Conservation (phyloP, 345 rosid species). For the Lenwebbia sp. region DNA sequence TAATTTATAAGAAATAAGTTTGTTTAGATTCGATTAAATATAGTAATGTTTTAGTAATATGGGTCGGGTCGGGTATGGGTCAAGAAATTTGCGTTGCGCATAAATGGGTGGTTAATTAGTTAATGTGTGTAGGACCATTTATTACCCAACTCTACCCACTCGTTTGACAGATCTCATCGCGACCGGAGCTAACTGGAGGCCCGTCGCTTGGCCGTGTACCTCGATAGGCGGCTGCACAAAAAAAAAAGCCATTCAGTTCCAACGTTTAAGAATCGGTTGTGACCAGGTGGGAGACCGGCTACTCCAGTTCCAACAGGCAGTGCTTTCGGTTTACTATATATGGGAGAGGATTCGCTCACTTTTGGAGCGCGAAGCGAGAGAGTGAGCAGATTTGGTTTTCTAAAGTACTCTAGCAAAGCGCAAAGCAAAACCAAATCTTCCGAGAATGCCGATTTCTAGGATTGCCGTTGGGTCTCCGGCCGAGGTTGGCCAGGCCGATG, state of each 20-base stretch:
- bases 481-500: conserved; percentile 35
- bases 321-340: conserved; percentile 3
- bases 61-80: too few species aligned
- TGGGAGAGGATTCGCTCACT: not conserved
- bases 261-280: not conserved
- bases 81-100: too few species aligned
- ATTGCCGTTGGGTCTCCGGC: conserved; percentile 40
- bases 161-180: too few species aligned
- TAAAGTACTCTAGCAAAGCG: not conserved
- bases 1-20: too few species aligned
- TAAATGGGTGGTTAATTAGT: too few species aligned
- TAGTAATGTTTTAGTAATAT: too few species aligned
- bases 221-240: conserved; percentile 10
- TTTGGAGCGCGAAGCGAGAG: not conserved
- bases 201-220: not conserved
- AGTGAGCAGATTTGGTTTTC: not conserved
- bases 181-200: conserved; percentile 10
- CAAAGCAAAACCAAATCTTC: not conserved
- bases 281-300: conserved; percentile 1
- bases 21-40: too few species aligned
- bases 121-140: too few species aligned
- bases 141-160: too few species aligned
- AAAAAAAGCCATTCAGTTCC: not conserved
- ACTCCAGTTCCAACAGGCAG: not conserved
- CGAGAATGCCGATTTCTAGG: conserved; percentile 34